phyloP scores from a whole-genome alignment of 2,329 filamentous ascomycete species.

The Davidsoniella virescens region DNA sequence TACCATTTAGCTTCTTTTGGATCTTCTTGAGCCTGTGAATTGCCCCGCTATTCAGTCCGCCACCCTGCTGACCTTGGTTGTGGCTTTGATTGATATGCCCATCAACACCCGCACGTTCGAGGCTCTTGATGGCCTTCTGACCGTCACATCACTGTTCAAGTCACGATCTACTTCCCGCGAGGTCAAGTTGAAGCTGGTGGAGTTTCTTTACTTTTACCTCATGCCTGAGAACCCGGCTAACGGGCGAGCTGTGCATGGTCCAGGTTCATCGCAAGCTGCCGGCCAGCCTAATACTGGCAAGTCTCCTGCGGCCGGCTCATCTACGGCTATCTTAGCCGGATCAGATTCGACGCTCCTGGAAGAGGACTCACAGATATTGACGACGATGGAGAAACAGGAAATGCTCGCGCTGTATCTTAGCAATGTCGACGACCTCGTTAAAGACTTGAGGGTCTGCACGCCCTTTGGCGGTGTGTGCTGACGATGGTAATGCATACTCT shows the following conservation, averaged over 20 bases:
- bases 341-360: slow-evolving; percentile 17
- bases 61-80: slow-evolving; percentile 78
- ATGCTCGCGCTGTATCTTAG: slow-evolving; percentile 61
- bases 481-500: not conserved
- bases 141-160: slow-evolving; percentile 86
- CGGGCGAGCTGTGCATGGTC: slow-evolving; percentile 25
- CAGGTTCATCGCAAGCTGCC: slow-evolving; percentile 24
- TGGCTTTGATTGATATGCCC: slow-evolving; percentile 71
- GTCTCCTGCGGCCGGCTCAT: slow-evolving; percentile 40
- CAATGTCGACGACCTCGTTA: slow-evolving; percentile 71
- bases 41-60: slow-evolving; percentile 84
- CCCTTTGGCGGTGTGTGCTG: slow-evolving; percentile 46
- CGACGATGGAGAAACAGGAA: slow-evolving; percentile 67
- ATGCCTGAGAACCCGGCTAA: slow-evolving; percentile 69
- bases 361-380: slow-evolving; percentile 34
- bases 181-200: slow-evolving; percentile 89
- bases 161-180: slow-evolving; percentile 68
- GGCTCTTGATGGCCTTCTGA: slow-evolving; percentile 75
- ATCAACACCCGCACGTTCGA: slow-evolving; percentile 86
- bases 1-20: slow-evolving; percentile 54
- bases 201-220: slow-evolving; percentile 96
- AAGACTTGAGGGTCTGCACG: slow-evolving; percentile 64
- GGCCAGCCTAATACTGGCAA: slow-evolving; percentile 52
- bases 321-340: slow-evolving; percentile 19
- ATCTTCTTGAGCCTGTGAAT: slow-evolving; percentile 84